Percentiles rank a stretch among this genome's conserved stretches.
These are phyloP conservation scores for Oryza punctata DNA, from an alignment of 176 grass and related monocot genomes.

Conservation along the genomic window DNA sequence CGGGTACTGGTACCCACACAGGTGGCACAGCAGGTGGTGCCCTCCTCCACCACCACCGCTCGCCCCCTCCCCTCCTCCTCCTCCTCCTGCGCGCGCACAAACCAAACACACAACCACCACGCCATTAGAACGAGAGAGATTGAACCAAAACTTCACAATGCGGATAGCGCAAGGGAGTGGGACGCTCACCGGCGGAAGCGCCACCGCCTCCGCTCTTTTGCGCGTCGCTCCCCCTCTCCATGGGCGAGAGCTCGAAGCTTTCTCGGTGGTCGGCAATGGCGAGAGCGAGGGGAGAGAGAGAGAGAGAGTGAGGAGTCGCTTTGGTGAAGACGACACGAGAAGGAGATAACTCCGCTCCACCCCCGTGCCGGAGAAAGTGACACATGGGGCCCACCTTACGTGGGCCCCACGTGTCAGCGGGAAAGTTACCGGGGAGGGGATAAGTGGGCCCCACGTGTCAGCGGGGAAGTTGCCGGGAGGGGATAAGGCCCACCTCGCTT, in stretches of 20 bases:
- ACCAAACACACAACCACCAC: neutral
- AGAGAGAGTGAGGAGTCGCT: neutral
- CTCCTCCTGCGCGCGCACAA: slow-evolving; percentile 11
- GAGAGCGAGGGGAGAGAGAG: neutral
- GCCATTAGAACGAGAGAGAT: neutral
- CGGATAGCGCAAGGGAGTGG: neutral
- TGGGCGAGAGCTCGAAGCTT: neutral
- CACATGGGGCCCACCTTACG: neutral
- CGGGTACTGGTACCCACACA: slow-evolving; percentile 58
- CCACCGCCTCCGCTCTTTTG: slow-evolving; percentile 19
- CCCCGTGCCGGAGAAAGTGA: neutral
- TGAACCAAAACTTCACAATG: neutral
- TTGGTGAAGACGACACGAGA: neutral
- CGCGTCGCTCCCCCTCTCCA: slow-evolving; percentile 43
- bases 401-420: slow-evolving; percentile 4
- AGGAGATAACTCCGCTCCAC: neutral
- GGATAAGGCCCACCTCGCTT: neutral
- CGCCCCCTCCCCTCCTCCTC: slow-evolving; percentile 21
- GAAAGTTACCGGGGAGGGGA: neutral
- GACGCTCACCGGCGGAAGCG: slow-evolving; percentile 31
- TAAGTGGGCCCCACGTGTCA: no score
- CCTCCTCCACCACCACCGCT: neutral
- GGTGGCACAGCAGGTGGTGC: slow-evolving; percentile 39
- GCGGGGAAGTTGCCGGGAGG: no score
- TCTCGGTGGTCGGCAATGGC: slow-evolving; percentile 24